Evolutionary conservation across 306 rosid species (phyloP), one percentile per base, ranked within the genome.

Genomic region (Trifolium fragiferum): DNA sequence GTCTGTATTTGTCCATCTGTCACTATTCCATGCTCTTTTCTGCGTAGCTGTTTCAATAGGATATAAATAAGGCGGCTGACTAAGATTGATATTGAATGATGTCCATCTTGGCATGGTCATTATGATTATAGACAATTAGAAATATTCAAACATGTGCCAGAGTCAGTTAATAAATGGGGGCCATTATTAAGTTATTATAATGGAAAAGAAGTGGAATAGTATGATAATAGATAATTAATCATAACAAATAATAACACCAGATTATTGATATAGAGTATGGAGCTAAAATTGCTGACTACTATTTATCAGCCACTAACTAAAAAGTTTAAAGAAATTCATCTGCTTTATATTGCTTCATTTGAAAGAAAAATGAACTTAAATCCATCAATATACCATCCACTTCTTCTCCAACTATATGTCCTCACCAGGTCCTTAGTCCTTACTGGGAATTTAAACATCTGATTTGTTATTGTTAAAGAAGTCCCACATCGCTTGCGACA

Each of bases 11-110:
- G 38, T 63, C 43, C 20, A 40, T 46, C 64, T 60, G 55, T 35
- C 63, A 69, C 58, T 47, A 69, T 61, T 50, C 72, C 58, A 37
- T 6, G 30, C 63, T 68, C 16, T 78, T 69, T 51, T 51, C 16
- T 76, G 47, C 51, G 0, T 66, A 54, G 32, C 27, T 25, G 44
- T 76, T n/a, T 33, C 30, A 50, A 35, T 8, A 15, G 35, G 66
- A 44, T 23, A 19, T 13, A 68, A 27, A 57, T 43, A 23, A 53
- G 67, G 15, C 53, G 32, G 53, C 38, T 37, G 53, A 19, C 14
- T 43, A 55, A 55, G 51, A 33, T 21, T 43, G 61, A 50, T 23
- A 35, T 18, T 41, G 54, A 51, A 57, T 41, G 30, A 41, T 58
- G 19, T 78, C 72, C 37, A 64, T 72, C 41, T 13, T 63, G 1